Percentiles rank a stretch among this genome's conserved stretches.
phyloP scores from a whole-genome alignment of 176 grass and related monocot species.

The Aegilops longissima region DNA sequence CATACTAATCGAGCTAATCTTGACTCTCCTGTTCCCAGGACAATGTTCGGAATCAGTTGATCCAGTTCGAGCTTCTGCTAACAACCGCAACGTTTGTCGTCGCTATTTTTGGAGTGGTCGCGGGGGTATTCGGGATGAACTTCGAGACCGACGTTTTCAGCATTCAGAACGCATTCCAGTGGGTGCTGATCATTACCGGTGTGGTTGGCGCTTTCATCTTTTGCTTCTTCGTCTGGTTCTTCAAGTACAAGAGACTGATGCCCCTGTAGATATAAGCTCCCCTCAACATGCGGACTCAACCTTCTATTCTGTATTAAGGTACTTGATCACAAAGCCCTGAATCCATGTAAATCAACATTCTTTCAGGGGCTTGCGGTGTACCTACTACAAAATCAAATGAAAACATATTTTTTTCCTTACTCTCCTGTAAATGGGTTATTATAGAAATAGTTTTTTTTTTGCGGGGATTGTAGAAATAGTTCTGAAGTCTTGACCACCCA shows the following conservation, averaged over 20 bases:
- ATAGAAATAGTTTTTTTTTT: neutral
- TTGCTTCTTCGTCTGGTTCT: conserved; percentile 77
- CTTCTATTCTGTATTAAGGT: conserved; percentile 27
- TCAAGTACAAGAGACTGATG: conserved; percentile 81
- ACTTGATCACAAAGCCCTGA: conserved; percentile 22
- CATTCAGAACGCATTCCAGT: conserved; percentile 71
- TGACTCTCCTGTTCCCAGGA: conserved; percentile 42
- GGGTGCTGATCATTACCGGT: conserved; percentile 55
- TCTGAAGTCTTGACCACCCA: neutral
- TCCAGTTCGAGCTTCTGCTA: conserved; percentile 87
- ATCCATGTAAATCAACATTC: conserved; percentile 56
- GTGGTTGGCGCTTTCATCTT: conserved; percentile 62
- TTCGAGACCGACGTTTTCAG: conserved; percentile 59
- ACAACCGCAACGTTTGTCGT: conserved; percentile 89
- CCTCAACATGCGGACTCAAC: neutral
- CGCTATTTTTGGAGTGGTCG: conserved; percentile 80
- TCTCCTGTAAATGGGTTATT: neutral
- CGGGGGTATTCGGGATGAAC: conserved; percentile 96
- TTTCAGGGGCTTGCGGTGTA: conserved; percentile 32
- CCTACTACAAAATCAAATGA: conserved; percentile 17
- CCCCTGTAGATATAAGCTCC: conserved; percentile 53
- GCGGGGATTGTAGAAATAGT: neutral
- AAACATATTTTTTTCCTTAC: conserved; percentile 24
- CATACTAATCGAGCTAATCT: neutral
- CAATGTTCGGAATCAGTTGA: conserved; percentile 91